Percentiles rank a stretch among this genome's conserved stretches.
Evolutionary conservation across 2,329 filamentous ascomycete species (phyloP).

Genomic region (Cytospora paraplurivora): DNA sequence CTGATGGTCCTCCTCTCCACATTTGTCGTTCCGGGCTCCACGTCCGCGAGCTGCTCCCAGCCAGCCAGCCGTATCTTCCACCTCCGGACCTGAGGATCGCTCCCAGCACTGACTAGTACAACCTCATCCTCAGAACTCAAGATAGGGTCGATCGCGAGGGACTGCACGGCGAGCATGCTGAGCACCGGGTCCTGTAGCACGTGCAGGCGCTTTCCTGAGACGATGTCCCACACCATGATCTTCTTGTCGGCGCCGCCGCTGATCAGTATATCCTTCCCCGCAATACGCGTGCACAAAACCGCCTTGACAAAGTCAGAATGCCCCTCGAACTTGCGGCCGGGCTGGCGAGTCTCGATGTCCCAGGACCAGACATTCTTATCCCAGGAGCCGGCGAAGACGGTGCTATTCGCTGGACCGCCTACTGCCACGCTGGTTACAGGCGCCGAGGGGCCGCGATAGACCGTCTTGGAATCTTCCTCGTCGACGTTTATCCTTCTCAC

Average conservation of each 20-base stretch:
- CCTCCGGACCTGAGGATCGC: constrained; percentile 75
- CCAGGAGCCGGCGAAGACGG: constrained; percentile 87
- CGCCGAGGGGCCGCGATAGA: constrained; percentile 74
- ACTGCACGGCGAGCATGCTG: constrained; percentile 76
- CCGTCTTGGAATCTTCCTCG: constrained; percentile 46
- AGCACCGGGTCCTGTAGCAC: constrained; percentile 73
- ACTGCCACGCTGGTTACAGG: constrained; percentile 79
- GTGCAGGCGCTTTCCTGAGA: constrained; percentile 68
- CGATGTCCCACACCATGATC: constrained; percentile 81
- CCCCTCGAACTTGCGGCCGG: constrained; percentile 66
- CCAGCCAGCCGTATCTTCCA: constrained; percentile 65
- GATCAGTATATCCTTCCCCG: constrained; percentile 65
- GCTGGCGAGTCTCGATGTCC: constrained; percentile 61
- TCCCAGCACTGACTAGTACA: constrained; percentile 76
- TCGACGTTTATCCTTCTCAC: constrained; percentile 74
- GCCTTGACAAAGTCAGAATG: constrained; percentile 93
- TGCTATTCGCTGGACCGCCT: constrained; percentile 56
- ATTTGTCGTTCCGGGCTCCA: constrained; percentile 44
- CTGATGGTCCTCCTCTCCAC: constrained; percentile 59
- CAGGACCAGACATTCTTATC: constrained; percentile 91
- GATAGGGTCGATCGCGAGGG: constrained; percentile 73
- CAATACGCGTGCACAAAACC: constrained; percentile 63
- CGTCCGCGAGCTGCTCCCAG: constrained; percentile 57
- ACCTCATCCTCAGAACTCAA: constrained; percentile 53
- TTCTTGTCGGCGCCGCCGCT: constrained; percentile 78